Evolutionary conservation across 352 stramenopile species (phyloP).

Genomic region (Phytophthora fragariaefolia): DNA sequence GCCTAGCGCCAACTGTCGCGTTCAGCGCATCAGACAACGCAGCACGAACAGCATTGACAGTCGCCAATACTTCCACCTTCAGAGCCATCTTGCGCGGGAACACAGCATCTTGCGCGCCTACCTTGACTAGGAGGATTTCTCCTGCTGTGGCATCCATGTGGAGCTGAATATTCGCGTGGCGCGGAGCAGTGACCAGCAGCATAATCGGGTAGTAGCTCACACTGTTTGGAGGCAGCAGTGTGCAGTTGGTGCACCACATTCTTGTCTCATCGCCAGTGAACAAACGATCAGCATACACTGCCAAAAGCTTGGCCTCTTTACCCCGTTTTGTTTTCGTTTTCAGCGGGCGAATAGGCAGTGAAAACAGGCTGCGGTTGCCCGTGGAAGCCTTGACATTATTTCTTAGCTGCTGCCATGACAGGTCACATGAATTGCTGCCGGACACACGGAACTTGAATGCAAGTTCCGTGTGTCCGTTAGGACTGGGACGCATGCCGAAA

Average conservation of each 20-base stretch:
- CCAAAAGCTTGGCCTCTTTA: slow-evolving; percentile 44
- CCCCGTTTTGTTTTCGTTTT: slow-evolving; percentile 34
- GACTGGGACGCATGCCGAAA: slow-evolving; percentile 46
- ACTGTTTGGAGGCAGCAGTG: slow-evolving; percentile 65
- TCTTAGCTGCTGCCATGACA: slow-evolving; percentile 66
- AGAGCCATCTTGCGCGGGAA: slow-evolving; percentile 61
- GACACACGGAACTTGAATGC: slow-evolving; percentile 58
- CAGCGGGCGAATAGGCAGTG: slow-evolving; percentile 59
- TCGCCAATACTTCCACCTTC: slow-evolving; percentile 42
- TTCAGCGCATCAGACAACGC: slow-evolving; percentile 66
- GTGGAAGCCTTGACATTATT: slow-evolving; percentile 71
- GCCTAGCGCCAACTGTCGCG: slow-evolving; percentile 24
- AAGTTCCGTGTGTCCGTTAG: slow-evolving; percentile 41
- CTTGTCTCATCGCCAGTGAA: slow-evolving; percentile 80
- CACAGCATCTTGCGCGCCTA: slow-evolving; percentile 58
- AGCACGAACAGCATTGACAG: slow-evolving; percentile 58
- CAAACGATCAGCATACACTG: slow-evolving; percentile 74
- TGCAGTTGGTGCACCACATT: slow-evolving; percentile 85
- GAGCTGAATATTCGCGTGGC: slow-evolving; percentile 68
- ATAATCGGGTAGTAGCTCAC: slow-evolving; percentile 71
- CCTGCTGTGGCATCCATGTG: slow-evolving; percentile 51
- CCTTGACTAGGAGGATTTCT: slow-evolving; percentile 71
- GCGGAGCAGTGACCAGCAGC: slow-evolving; percentile 50
- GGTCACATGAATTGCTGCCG: slow-evolving; percentile 47
- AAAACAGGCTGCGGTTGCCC: slow-evolving; percentile 69